Evolutionary conservation across 2,329 filamentous ascomycete species (phyloP).

Genomic region (Pyrenophora tritici-repentis): DNA sequence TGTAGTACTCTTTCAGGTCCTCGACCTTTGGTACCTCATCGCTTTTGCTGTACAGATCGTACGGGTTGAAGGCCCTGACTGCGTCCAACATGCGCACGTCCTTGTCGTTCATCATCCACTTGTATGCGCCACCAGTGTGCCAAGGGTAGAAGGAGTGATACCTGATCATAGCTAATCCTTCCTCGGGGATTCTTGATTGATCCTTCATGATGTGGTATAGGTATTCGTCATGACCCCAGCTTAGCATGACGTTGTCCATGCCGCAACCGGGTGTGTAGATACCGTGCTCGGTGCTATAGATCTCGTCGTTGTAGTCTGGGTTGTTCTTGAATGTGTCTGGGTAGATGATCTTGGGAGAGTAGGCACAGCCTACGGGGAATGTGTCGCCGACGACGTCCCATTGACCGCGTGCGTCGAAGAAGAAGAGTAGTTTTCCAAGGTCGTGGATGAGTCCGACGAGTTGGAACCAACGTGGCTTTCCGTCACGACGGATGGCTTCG

Average conservation of each 20-base stretch:
- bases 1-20: slow-evolving; percentile 68
- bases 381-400: slow-evolving; percentile 94
- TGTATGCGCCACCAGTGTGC: slow-evolving; percentile 82
- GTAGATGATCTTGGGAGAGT: slow-evolving; percentile 79
- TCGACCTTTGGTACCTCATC: slow-evolving; percentile 77
- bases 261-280: slow-evolving; percentile 82
- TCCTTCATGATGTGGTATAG: slow-evolving; percentile 85
- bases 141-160: slow-evolving; percentile 95
- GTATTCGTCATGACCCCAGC: slow-evolving; percentile 89
- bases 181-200: slow-evolving; percentile 76
- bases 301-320: slow-evolving; percentile 70
- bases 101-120: slow-evolving; percentile 80
- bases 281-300: slow-evolving; percentile 77
- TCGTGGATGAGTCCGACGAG: slow-evolving; percentile 78
- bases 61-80: slow-evolving; percentile 86
- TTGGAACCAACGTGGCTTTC: slow-evolving; percentile 83
- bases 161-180: slow-evolving; percentile 89
- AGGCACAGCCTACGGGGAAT: slow-evolving; percentile 77
- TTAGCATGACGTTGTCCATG: slow-evolving; percentile 85
- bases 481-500: slow-evolving; percentile 85
- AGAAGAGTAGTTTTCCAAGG: slow-evolving; percentile 78
- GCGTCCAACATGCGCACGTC: slow-evolving; percentile 80
- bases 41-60: slow-evolving; percentile 90
- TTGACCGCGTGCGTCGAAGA: slow-evolving; percentile 82
- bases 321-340: slow-evolving; percentile 77